A percentile compares a stretch with the other conserved stretches of the same genome.
phyloP scores from a whole-genome alignment of 495 filamentous ascomycete species.

The Hypoxylon crocopeplum region DNA sequence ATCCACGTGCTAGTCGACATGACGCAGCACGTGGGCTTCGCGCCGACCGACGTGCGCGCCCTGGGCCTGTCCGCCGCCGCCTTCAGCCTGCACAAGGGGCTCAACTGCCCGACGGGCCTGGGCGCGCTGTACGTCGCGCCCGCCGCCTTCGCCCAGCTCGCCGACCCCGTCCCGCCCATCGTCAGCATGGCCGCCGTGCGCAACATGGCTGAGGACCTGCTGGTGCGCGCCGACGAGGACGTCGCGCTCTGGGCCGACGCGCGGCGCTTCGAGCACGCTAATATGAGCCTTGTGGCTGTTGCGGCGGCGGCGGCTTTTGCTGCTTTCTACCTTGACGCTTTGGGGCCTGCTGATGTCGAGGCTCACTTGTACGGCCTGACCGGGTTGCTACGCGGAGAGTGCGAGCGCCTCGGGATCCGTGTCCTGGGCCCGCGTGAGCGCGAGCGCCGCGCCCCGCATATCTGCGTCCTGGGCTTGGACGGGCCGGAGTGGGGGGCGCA shows the following conservation, averaged over 20 bases:
- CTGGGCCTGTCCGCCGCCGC: constrained; percentile 31
- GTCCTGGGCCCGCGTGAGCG: constrained; percentile 17
- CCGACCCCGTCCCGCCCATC: constrained; percentile 25
- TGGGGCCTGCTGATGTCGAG: constrained; percentile 30
- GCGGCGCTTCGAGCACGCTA: constrained; percentile 34
- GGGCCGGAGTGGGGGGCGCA: constrained; percentile 16
- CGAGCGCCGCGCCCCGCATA: constrained; percentile 26
- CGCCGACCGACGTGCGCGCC: constrained; percentile 21
- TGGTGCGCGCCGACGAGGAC: constrained; percentile 6
- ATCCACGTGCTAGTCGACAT: constrained; percentile 31
- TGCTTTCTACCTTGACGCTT: constrained; percentile 27
- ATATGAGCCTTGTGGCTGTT: constrained; percentile 26
- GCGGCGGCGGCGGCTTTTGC: constrained; percentile 27
- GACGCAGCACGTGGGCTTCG: constrained; percentile 35
- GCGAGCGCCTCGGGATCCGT: constrained; percentile 18
- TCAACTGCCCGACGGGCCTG: constrained; percentile 31
- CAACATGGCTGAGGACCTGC: constrained; percentile 7
- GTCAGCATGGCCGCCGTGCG: constrained; percentile 20
- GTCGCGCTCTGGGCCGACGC: constrained; percentile 16
- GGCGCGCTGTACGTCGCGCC: constrained; percentile 33
- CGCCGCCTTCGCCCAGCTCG: constrained; percentile 9
- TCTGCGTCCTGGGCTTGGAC: constrained; percentile 24
- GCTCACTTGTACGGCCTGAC: constrained; percentile 22
- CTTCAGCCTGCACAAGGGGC: constrained; percentile 36
- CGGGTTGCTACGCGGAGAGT: constrained; percentile 8